phyloP scores from a whole-genome alignment of 768 basidiomycete species.

The Leccinum uliginosum region DNA sequence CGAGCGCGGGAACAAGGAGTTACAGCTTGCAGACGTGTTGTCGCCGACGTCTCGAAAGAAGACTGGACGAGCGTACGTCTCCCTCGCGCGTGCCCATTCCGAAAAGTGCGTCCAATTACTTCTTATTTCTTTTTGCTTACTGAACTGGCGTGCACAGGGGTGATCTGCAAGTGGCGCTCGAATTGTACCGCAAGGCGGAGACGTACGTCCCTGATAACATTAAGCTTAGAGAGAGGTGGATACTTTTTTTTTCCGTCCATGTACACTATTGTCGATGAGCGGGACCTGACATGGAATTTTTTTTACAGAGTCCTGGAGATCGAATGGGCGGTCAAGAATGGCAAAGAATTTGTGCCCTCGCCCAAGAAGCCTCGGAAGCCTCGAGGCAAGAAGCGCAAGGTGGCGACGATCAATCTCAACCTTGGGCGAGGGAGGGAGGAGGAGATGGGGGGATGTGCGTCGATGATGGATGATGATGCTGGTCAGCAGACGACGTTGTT shows the following conservation, averaged over 20 bases:
- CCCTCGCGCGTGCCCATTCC: constrained; percentile 74
- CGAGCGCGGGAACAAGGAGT: constrained; percentile 59
- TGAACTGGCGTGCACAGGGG: constrained; percentile 41
- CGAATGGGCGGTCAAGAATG: constrained; percentile 70
- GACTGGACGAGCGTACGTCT: constrained; percentile 79
- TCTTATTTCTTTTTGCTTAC: not conserved
- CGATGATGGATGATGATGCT: not conserved
- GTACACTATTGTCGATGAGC: constrained; percentile 59
- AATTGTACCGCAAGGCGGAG: constrained; percentile 79
- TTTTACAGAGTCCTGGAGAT: constrained; percentile 70
- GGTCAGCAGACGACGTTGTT: constrained; percentile 14
- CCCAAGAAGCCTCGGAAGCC: constrained; percentile 39
- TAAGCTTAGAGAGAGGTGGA: constrained; percentile 86
- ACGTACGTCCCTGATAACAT: constrained; percentile 81
- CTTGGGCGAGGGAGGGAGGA: constrained; percentile 11
- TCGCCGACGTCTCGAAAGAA: constrained; percentile 78
- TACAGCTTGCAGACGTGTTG: constrained; percentile 55
- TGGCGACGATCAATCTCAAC: constrained; percentile 17
- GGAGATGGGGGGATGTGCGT: constrained; percentile 9
- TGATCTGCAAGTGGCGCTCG: constrained; percentile 75
- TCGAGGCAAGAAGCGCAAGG: constrained; percentile 32
- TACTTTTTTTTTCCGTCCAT: constrained; percentile 49
- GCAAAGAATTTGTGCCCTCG: constrained; percentile 54
- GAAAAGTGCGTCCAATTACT: constrained; percentile 56
- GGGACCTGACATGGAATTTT: constrained; percentile 18